Evolutionary conservation across 202 grass and related monocot genomes (phyloP).

Genomic region (Eragrostis tef): DNA sequence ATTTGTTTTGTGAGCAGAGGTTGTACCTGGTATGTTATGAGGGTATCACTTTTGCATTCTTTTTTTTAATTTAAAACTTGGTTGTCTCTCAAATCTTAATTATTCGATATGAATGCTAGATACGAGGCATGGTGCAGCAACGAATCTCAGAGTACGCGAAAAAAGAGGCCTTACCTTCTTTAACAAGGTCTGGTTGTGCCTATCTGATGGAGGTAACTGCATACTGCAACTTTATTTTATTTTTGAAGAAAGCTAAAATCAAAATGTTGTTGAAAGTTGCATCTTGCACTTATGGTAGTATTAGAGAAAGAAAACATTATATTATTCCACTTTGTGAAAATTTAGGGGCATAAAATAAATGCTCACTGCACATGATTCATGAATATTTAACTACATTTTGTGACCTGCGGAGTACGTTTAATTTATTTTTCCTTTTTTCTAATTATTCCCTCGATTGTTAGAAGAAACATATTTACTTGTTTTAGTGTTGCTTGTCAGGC

Average conservation of each 20-base stretch:
- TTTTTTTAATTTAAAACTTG: constrained; percentile 21
- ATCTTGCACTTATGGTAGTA: constrained; percentile 1
- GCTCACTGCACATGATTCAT: background rate
- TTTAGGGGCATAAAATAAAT: constrained; percentile 17
- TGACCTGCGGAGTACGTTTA: background rate
- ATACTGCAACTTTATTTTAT: constrained; percentile 38
- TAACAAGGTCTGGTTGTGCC: constrained; percentile 94
- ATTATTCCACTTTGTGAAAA: constrained; percentile 6
- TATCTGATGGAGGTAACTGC: constrained; percentile 89
- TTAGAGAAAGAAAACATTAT: constrained; percentile 10
- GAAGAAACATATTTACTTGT: constrained; percentile 42
- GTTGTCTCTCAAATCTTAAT: constrained; percentile 36
- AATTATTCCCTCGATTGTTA: constrained; percentile 9
- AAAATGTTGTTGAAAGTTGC: background rate
- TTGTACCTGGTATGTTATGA: constrained; percentile 76
- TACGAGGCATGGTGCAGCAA: constrained; percentile 93
- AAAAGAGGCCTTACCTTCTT: constrained; percentile 87
- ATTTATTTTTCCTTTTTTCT: background rate
- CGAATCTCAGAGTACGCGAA: constrained; percentile 84
- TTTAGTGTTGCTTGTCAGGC: constrained; percentile 64
- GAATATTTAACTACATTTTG: constrained; percentile 24
- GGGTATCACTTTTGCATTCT: constrained; percentile 35
- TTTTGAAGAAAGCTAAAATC: background rate
- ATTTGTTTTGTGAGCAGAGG: constrained; percentile 96
- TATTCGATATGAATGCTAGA: constrained; percentile 54